phyloP scores from a whole-genome alignment of 495 filamentous ascomycete genomes.

The Terfezia boudieri region DNA sequence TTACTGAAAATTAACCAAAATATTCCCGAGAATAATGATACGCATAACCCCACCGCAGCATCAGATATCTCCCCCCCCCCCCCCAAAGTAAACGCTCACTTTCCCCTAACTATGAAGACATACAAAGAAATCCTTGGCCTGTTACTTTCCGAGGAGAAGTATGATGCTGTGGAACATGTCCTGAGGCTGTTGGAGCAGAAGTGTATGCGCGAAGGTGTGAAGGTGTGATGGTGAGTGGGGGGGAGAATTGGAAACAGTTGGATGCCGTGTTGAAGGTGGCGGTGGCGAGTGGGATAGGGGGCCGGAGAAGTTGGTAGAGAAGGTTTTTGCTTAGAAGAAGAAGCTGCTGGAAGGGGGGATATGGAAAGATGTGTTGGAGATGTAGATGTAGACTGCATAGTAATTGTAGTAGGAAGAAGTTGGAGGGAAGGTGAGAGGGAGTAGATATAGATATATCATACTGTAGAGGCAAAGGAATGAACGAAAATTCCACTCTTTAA shows the following conservation, averaged over 20 bases:
- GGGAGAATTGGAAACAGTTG: not conserved
- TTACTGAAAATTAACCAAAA: too few relatives aligned
- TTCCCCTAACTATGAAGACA: not conserved
- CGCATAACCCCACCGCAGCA: too few relatives aligned
- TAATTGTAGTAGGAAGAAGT: too few relatives aligned
- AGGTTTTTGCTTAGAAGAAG: not conserved
- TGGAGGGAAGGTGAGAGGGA: too few relatives aligned
- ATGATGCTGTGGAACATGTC: not conserved
- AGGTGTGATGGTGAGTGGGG: not conserved
- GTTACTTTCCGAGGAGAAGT: not conserved
- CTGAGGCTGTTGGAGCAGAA: not conserved
- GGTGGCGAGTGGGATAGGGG: not conserved
- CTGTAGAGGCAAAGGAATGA: too few relatives aligned
- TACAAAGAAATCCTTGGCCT: not conserved
- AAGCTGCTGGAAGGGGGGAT: too few relatives aligned
- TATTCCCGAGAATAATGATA: too few relatives aligned
- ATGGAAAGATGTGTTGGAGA: too few relatives aligned
- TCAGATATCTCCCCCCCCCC: not conserved
- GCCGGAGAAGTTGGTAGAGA: not conserved
- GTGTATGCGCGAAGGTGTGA: not conserved
- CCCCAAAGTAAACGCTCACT: not conserved
- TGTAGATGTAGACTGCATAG: too few relatives aligned
- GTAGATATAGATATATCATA: too few relatives aligned
- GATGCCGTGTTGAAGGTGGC: not conserved
- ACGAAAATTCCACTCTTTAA: too few relatives aligned